Evolutionary conservation across 768 basidiomycete species (phyloP).

Genomic region (Phlebiopsis flavidoalba): DNA sequence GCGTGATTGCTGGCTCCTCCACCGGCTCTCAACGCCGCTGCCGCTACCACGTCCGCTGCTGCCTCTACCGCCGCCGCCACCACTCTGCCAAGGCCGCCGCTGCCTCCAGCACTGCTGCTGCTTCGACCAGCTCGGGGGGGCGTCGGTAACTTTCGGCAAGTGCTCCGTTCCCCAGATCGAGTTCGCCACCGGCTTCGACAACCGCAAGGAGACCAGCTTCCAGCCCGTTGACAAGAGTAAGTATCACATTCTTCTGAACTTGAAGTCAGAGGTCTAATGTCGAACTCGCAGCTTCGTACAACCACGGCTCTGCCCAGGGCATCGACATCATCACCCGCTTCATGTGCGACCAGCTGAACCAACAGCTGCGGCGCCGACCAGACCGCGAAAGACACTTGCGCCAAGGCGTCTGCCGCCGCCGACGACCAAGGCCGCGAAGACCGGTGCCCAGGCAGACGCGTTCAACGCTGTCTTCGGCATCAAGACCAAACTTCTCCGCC

Average conservation of each 20-base stretch:
- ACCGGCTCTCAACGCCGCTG: constrained; percentile 11
- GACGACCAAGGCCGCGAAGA: constrained; percentile 22
- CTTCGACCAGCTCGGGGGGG: constrained; percentile 6
- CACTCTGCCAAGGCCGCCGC: not conserved
- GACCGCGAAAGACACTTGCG: constrained; percentile 12
- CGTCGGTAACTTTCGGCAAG: constrained; percentile 42
- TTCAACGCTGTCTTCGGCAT: constrained; percentile 59
- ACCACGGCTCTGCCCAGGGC: constrained; percentile 28
- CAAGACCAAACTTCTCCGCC: constrained; percentile 42
- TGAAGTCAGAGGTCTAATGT: not conserved
- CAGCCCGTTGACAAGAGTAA: constrained; percentile 42
- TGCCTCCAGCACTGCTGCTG: constrained; percentile 11
- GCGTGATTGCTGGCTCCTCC: constrained; percentile 24
- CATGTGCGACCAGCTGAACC: constrained; percentile 45
- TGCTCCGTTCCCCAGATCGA: constrained; percentile 51
- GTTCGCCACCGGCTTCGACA: constrained; percentile 50
- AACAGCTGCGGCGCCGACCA: constrained; percentile 37
- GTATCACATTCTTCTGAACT: not conserved
- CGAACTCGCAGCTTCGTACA: constrained; percentile 10
- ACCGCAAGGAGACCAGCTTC: constrained; percentile 49
- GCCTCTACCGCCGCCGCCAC: constrained; percentile 4
- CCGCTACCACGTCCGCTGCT: constrained; percentile 9
- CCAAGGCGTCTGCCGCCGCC: not conserved
- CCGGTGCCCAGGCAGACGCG: constrained; percentile 53
- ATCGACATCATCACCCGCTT: constrained; percentile 49